A percentile compares a stretch with the other conserved stretches of the same genome.
Conservation (phyloP, 768 basidiomycete genomes). For the Phlebiopsis gigantea region DNA sequence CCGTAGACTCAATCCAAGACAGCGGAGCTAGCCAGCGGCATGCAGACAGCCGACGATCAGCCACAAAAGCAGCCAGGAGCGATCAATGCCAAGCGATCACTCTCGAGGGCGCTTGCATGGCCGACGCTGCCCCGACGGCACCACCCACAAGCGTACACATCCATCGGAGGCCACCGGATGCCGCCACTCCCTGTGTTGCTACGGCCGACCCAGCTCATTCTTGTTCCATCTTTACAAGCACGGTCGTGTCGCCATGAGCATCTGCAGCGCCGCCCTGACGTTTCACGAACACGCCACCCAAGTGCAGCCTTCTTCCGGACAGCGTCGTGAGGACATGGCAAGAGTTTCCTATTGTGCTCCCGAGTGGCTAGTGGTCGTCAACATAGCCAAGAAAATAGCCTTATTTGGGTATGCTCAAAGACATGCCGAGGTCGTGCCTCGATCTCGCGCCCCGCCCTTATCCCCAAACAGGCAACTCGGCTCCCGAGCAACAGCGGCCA, state of each 20-base stretch:
- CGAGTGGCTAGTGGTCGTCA: neutral
- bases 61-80: neutral
- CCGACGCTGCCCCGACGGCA: neutral
- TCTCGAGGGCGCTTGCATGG: too few relatives aligned
- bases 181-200: neutral
- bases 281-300: neutral
- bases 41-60: neutral
- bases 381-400: neutral
- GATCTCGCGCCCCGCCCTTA: neutral
- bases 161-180: neutral
- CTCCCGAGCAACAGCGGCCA: too few relatives aligned
- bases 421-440: neutral
- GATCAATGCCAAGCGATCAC: neutral
- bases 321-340: neutral
- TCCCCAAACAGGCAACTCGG: neutral
- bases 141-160: constrained; percentile 3
- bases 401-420: neutral
- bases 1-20: neutral
- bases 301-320: neutral
- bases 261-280: neutral
- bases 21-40: neutral
- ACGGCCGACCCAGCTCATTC: neutral
- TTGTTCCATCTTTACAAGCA: neutral
- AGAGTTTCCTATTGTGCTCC: neutral
- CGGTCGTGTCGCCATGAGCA: neutral